Evolutionary conservation across 2,329 filamentous ascomycete genomes (phyloP).

Genomic region (Metarhizium robertsii): DNA sequence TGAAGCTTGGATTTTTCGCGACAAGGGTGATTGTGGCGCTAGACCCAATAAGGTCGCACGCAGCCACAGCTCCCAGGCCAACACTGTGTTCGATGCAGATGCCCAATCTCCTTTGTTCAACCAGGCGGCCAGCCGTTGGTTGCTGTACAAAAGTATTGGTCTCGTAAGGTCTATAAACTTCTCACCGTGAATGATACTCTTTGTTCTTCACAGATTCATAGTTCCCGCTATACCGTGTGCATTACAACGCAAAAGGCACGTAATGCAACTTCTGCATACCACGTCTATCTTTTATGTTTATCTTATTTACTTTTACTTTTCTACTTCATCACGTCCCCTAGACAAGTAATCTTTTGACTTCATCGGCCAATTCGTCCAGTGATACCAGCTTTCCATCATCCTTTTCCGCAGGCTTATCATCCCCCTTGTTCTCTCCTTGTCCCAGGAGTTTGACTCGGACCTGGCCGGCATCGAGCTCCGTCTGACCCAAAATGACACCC

Average conservation of each 20-base stretch:
- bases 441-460: slow-evolving; percentile 77
- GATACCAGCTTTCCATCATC: slow-evolving; percentile 65
- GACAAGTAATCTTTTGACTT: slow-evolving; percentile 39
- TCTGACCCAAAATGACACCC: slow-evolving; percentile 82
- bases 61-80: slow-evolving; percentile 5
- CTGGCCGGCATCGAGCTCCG: slow-evolving; percentile 74
- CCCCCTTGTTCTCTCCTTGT: slow-evolving; percentile 63
- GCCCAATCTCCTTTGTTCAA: not conserved
- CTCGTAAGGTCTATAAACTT: too few species aligned
- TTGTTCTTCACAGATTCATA: too few species aligned
- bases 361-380: slow-evolving; percentile 50
- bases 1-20: slow-evolving; percentile 8
- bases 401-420: slow-evolving; percentile 85
- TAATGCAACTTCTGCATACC: not conserved
- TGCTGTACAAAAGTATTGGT: too few species aligned
- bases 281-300: not conserved
- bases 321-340: not conserved
- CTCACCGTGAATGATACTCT: too few species aligned
- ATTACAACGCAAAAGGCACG: not conserved
- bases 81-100: not conserved
- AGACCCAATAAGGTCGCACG: slow-evolving; percentile 24
- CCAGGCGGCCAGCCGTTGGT: too few species aligned
- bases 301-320: not conserved
- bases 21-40: slow-evolving; percentile 15
- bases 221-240: too few species aligned